Conservation (phyloP, 1,139 yeast species). For the Suhomyces panamericanus region DNA sequence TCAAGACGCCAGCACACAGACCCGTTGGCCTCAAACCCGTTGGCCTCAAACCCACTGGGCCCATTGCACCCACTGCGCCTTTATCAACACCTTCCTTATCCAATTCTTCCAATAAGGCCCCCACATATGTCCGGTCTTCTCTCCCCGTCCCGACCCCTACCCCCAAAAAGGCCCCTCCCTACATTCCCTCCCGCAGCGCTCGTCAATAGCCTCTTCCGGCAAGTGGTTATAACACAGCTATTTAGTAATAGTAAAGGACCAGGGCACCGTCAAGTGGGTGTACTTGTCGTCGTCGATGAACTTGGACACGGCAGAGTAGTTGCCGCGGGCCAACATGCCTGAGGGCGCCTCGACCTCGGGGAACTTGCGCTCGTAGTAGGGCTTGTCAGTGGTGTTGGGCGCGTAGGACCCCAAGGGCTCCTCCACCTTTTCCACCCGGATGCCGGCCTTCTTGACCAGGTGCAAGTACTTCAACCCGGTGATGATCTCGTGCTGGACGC, state of each 20-base stretch:
- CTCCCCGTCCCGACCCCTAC: background rate
- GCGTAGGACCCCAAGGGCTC: constrained; percentile 91
- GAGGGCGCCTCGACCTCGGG: constrained; percentile 93
- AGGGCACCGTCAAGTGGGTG: constrained; percentile 72
- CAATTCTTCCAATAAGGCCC: constrained; percentile 4
- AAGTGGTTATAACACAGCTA: constrained; percentile 17
- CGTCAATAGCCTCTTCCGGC: background rate
- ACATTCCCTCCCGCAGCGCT: constrained; percentile 6
- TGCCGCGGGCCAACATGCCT: constrained; percentile 86
- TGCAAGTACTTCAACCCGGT: constrained; percentile 89
- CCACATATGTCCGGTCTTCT: constrained; percentile 3
- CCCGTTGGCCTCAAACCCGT: no score
- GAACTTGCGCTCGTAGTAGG: constrained; percentile 72
- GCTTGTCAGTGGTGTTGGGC: constrained; percentile 82
- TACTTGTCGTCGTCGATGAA: constrained; percentile 86
- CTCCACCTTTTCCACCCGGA: constrained; percentile 80
- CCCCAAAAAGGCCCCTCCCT: constrained; percentile 4
- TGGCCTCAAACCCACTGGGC: no score
- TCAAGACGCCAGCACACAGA: no score
- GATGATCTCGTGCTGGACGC: constrained; percentile 87
- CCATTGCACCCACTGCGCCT: background rate
- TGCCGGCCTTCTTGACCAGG: constrained; percentile 81
- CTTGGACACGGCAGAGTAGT: constrained; percentile 76
- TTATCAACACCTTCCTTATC: background rate
- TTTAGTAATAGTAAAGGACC: constrained; percentile 82